Evolutionary conservation across 345 rosid genomes (phyloP).

Genomic region (Pelargonium nanum): DNA sequence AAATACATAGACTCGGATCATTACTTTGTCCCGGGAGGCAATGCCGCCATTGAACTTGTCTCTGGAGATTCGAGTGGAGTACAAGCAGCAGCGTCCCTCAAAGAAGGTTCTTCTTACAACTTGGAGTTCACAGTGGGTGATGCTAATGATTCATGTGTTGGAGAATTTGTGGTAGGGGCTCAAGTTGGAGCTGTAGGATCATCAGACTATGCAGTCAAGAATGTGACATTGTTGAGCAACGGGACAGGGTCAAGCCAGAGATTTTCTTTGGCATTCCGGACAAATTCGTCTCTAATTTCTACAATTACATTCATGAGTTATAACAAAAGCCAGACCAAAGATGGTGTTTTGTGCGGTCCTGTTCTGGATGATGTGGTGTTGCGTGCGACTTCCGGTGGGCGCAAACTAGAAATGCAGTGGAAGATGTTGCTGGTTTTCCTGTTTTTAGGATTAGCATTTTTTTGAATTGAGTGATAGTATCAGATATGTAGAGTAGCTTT

Average conservation of each 20-base stretch:
- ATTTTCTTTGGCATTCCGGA: slow-evolving; percentile 30
- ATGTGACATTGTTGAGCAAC: slow-evolving; percentile 33
- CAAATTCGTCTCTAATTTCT: slow-evolving; percentile 25
- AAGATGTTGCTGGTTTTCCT: slow-evolving; percentile 13
- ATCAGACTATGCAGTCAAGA: slow-evolving; percentile 31
- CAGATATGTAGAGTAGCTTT: too few relatives aligned
- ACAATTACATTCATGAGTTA: slow-evolving; percentile 45
- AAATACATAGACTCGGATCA: slow-evolving; percentile 47
- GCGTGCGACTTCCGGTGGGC: slow-evolving; percentile 26
- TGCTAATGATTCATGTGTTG: slow-evolving; percentile 34
- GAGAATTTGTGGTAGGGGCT: slow-evolving; percentile 26
- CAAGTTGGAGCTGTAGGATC: too few relatives aligned
- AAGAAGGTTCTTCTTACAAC: slow-evolving; percentile 27
- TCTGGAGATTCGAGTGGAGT: slow-evolving; percentile 29
- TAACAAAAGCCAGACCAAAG: slow-evolving; percentile 28
- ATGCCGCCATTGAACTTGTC: slow-evolving; percentile 46
- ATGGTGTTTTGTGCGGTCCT: slow-evolving; percentile 45
- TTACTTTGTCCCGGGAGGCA: slow-evolving; percentile 45
- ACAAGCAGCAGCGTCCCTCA: slow-evolving; percentile 29
- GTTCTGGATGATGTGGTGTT: slow-evolving; percentile 44
- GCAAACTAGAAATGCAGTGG: slow-evolving; percentile 21
- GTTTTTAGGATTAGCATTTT: too few relatives aligned
- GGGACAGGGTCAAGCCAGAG: slow-evolving; percentile 38
- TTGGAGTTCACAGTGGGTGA: slow-evolving; percentile 48
- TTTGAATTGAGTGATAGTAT: background rate